Evolutionary conservation across 108 stramenopile species (phyloP).

Genomic region (Discostella pseudostelligera): DNA sequence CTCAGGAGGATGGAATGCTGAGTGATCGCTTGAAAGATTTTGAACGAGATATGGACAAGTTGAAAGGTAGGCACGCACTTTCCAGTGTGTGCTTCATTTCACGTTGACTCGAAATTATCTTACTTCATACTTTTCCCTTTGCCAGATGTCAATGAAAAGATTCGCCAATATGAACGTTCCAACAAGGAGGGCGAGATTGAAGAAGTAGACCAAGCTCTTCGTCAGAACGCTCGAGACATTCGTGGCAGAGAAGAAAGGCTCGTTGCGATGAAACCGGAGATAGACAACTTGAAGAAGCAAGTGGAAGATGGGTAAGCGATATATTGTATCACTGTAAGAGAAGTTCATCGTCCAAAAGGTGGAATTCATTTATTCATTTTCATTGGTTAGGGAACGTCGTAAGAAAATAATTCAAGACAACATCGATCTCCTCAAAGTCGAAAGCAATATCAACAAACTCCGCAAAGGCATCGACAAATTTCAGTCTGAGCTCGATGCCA

Average conservation of each 20-base stretch:
- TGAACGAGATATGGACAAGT: slow-evolving; percentile 43
- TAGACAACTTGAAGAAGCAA: slow-evolving; percentile 50
- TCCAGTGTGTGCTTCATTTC: background rate
- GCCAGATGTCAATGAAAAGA: slow-evolving; percentile 35
- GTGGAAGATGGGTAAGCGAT: slow-evolving; percentile 51
- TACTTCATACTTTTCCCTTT: no score
- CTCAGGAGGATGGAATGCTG: slow-evolving; percentile 41
- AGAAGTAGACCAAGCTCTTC: slow-evolving; percentile 32
- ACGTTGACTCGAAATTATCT: no score
- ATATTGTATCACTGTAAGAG: background rate
- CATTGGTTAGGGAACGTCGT: slow-evolving; percentile 47
- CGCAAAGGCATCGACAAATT: slow-evolving; percentile 50
- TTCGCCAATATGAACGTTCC: slow-evolving; percentile 20
- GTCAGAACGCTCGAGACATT: slow-evolving; percentile 17
- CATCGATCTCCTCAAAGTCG: slow-evolving; percentile 55
- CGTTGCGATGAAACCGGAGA: slow-evolving; percentile 38
- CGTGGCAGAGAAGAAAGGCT: slow-evolving; percentile 28
- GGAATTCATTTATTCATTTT: background rate
- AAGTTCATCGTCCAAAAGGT: background rate
- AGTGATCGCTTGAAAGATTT: slow-evolving; percentile 39
- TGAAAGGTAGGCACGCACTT: slow-evolving; percentile 29
- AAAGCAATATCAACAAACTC: slow-evolving; percentile 25
- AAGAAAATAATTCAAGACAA: slow-evolving; percentile 70
- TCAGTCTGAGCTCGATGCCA: slow-evolving; percentile 29
- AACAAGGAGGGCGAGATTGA: slow-evolving; percentile 55